Percentiles rank a stretch among this genome's conserved stretches.
These are phyloP conservation scores for Craterostigma plantagineum DNA, from an alignment of 257 asterid genomes.

Conservation along the genomic window DNA sequence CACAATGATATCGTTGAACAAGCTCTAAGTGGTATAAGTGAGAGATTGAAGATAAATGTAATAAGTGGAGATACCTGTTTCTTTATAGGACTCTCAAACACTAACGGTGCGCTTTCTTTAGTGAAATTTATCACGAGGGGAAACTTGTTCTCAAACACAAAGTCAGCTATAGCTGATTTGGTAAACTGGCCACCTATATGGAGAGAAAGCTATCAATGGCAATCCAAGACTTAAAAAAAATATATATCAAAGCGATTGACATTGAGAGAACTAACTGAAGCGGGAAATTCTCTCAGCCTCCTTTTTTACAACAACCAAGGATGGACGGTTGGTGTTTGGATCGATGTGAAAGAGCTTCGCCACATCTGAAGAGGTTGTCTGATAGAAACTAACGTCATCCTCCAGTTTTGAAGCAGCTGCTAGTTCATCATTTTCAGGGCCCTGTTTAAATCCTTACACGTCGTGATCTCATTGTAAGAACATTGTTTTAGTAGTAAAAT, in stretches of 20 bases:
- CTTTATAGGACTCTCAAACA: slow-evolving; percentile 89
- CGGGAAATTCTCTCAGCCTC: slow-evolving; percentile 42
- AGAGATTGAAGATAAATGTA: neutral
- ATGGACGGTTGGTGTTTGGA: slow-evolving; percentile 40
- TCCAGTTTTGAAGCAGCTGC: slow-evolving; percentile 64
- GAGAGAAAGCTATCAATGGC: neutral
- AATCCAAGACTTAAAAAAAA: neutral
- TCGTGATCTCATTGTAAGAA: neutral
- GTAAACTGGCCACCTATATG: slow-evolving; percentile 54
- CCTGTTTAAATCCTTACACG: slow-evolving; percentile 17
- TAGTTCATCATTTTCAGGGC: slow-evolving; percentile 50
- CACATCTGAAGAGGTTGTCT: slow-evolving; percentile 48
- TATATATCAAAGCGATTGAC: too few relatives aligned
- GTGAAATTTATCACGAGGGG: slow-evolving; percentile 70
- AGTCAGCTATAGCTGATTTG: slow-evolving; percentile 61
- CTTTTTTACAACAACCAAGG: slow-evolving; percentile 54
- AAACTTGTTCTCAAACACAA: slow-evolving; percentile 65
- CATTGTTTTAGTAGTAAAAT: too few relatives aligned
- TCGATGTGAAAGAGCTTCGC: slow-evolving; percentile 63
- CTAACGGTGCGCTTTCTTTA: slow-evolving; percentile 48
- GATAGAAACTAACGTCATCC: slow-evolving; percentile 59
- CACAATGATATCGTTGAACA: slow-evolving; percentile 5
- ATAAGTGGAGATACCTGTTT: slow-evolving; percentile 44
- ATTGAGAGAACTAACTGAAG: slow-evolving; percentile 32
- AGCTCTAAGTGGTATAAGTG: neutral